A percentile compares a stretch with the other conserved stretches of the same genome.
phyloP scores from a whole-genome alignment of 1,284 basidiomycete species.

The Trichosporon coremiiforme region DNA sequence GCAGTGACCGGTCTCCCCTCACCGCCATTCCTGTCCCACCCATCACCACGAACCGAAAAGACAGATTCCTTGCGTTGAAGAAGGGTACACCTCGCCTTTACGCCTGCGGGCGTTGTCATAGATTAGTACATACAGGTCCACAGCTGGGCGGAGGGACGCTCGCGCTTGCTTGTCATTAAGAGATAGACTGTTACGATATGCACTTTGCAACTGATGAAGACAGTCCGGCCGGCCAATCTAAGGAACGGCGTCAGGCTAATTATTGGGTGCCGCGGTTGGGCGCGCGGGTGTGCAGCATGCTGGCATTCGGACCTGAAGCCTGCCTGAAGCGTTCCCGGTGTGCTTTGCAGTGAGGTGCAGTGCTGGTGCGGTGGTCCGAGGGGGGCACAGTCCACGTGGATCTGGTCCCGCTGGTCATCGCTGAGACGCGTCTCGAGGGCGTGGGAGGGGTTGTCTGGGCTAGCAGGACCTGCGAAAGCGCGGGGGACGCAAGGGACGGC shows the following conservation, averaged over 20 bases:
- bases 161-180: constrained; percentile 5
- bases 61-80: not conserved
- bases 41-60: not conserved
- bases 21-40: not conserved
- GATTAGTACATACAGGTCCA: constrained; percentile 15
- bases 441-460: not conserved
- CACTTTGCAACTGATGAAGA: not conserved
- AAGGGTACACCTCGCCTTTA: not conserved
- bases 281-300: not conserved
- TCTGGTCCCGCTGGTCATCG: not conserved
- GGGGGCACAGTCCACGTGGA: not conserved
- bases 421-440: constrained; percentile 12
- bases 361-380: not conserved
- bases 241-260: not conserved
- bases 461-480: not conserved
- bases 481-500: constrained; percentile 16
- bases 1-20: not conserved
- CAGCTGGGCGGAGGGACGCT: constrained; percentile 6
- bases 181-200: constrained; percentile 8
- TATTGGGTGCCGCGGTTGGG: not conserved
- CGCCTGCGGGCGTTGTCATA: constrained; percentile 16
- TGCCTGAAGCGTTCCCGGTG: too few relatives aligned
- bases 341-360: too few relatives aligned
- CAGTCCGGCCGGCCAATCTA: not conserved
- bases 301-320: not conserved